Percentiles rank a stretch among this genome's conserved stretches.
These are phyloP conservation scores for Penicillium taxi DNA, from an alignment of 495 filamentous ascomycete genomes.

Conservation along the genomic window DNA sequence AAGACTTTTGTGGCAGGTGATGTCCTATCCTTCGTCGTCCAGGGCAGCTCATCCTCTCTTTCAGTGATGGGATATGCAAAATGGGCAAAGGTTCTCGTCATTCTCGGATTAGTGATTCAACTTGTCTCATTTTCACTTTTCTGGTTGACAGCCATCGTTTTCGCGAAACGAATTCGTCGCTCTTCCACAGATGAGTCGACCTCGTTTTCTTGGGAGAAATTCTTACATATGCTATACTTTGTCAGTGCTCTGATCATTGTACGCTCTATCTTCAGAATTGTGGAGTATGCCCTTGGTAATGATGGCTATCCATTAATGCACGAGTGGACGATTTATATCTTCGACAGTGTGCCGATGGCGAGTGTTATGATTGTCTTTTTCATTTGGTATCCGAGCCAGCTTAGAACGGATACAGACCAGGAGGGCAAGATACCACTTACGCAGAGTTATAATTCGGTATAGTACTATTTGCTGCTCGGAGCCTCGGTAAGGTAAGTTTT, in stretches of 20 bases:
- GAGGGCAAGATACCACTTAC: constrained; percentile 8
- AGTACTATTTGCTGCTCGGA: too few relatives aligned
- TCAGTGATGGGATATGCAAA: constrained; percentile 4
- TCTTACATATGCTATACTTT: constrained; percentile 43
- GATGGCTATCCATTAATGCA: constrained; percentile 39
- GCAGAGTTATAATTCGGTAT: too few relatives aligned
- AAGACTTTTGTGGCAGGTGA: constrained; percentile 17
- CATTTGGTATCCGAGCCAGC: constrained; percentile 8
- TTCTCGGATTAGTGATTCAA: constrained; percentile 28
- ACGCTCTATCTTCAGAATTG: constrained; percentile 49
- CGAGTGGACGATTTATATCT: constrained; percentile 12
- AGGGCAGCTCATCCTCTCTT: constrained; percentile 6
- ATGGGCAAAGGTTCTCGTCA: constrained; percentile 13
- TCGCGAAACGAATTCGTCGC: constrained; percentile 19
- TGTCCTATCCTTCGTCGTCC: constrained; percentile 13
- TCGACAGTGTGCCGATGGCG: constrained; percentile 38
- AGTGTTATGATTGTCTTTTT: constrained; percentile 40
- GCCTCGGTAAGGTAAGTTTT: too few relatives aligned
- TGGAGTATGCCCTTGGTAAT: constrained; percentile 50
- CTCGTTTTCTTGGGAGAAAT: constrained; percentile 36
- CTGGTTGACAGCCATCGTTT: constrained; percentile 19
- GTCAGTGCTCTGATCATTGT: constrained; percentile 46
- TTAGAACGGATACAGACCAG: background rate
- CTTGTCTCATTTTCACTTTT: constrained; percentile 32
- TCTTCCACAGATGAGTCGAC: constrained; percentile 13